Base-by-base conservation (phyloP, 306 rosid genomes). In the Prunus persica region DNA sequence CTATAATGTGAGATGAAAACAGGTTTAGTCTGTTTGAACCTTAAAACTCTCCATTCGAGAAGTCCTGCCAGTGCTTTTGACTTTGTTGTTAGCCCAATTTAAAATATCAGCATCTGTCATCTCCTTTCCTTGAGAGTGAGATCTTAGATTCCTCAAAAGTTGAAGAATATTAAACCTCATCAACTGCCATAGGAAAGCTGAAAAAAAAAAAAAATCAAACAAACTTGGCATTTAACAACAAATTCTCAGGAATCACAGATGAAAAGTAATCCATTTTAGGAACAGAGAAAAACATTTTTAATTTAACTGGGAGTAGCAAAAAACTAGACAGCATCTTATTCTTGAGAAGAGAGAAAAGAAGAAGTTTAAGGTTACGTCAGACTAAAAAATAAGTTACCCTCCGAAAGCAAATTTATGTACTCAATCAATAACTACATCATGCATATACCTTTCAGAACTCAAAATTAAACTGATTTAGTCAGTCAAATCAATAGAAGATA, bases 141-240 rank as follows among this genome's bases (percentile, higher is more conserved):
- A 83, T 87, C 97, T 88, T 87, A 96, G 87, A 77, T 87, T 92
- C 81, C 80, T 92, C 78, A 96, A 79, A 69, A 92, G 89, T 86
- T 92, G 97, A 80, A 96, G 99, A 83, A 96, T 89, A 71, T 88
- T 89, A 85, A 82, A 89, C 70, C 96, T 88, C 98, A 92, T 92
- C 88, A 92, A 85, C 82, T 96, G 99, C 99, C 98, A 96, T 70
- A 96, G 61, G 69, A 92, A 91, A 75, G 99, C 99, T 92, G 93
- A 77, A 86, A 86, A 79, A 84, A 22, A 84, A 22, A 84, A 76
- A 81, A 41, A 51, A 47, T 45, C 3, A 68, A 80, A 61, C 28
- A 76, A 13, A 76, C 20, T 52, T 54, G 78, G 81, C 73, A 67
- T 32, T 57, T 27, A 56, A 41, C 20, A 45, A 27, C 14, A 66